phyloP scores from a whole-genome alignment of 495 filamentous ascomycete species.

The Tuber indicum region DNA sequence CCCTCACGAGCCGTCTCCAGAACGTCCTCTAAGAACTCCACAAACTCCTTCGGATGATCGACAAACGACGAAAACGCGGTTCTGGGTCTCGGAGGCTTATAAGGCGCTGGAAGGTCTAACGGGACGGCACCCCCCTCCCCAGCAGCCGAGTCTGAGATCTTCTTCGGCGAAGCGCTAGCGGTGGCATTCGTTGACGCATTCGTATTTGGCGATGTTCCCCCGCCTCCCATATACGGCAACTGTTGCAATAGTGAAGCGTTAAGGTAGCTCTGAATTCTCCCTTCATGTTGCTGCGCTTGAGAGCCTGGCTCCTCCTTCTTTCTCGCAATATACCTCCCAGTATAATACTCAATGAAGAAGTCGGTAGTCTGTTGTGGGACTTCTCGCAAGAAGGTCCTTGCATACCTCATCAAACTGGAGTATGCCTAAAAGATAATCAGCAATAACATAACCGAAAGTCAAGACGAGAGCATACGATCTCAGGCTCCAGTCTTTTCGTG shows the following conservation, averaged over 20 bases:
- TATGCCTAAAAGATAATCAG: constrained; percentile 58
- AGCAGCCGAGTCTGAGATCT: constrained; percentile 38
- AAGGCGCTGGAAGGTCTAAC: constrained; percentile 42
- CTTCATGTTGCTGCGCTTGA: constrained; percentile 30
- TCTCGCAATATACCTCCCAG: constrained; percentile 64
- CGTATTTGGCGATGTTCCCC: constrained; percentile 45
- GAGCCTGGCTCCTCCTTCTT: constrained; percentile 56
- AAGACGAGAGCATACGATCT: constrained; percentile 52
- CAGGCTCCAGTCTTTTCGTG: constrained; percentile 80
- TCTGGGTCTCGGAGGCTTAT: constrained; percentile 69
- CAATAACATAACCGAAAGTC: not conserved
- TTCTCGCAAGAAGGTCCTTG: constrained; percentile 77
- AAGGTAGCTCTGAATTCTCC: constrained; percentile 39
- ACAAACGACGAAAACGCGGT: constrained; percentile 96
- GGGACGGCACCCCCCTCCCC: constrained; percentile 41
- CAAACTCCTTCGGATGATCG: constrained; percentile 84
- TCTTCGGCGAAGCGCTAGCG: constrained; percentile 29
- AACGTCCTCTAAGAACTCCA: constrained; percentile 81
- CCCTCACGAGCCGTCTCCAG: constrained; percentile 51
- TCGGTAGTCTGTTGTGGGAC: constrained; percentile 72
- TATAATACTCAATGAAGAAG: constrained; percentile 89
- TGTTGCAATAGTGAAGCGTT: constrained; percentile 38
- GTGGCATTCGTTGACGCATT: constrained; percentile 36
- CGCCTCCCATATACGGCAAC: constrained; percentile 64
- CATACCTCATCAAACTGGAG: constrained; percentile 88